Evolutionary conservation across 768 basidiomycete genomes (phyloP).

Genomic region (Calocybe indica): DNA sequence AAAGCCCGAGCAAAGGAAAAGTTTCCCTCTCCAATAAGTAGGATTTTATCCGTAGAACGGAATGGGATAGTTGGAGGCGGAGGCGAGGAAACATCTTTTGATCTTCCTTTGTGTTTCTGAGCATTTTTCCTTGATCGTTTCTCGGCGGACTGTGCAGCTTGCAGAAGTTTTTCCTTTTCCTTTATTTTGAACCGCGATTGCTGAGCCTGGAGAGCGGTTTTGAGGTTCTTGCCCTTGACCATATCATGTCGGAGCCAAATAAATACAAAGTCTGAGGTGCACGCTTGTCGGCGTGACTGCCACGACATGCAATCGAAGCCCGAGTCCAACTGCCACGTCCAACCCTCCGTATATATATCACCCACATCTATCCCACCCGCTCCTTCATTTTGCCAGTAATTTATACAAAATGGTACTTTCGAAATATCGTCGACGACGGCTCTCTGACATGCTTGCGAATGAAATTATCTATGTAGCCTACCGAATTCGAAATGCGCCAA

Average conservation of each 20-base stretch:
- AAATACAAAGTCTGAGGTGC: neutral
- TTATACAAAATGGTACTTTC: constrained; percentile 22
- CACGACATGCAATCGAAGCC: neutral
- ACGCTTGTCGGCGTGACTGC: neutral
- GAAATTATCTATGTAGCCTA: constrained; percentile 42
- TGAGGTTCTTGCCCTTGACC: constrained; percentile 56
- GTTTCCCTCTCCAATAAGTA: constrained; percentile 90
- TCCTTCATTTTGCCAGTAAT: constrained; percentile 8
- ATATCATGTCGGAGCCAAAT: constrained; percentile 14
- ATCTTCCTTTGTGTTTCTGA: constrained; percentile 29
- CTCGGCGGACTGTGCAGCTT: constrained; percentile 48
- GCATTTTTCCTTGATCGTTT: constrained; percentile 34
- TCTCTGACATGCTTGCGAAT: neutral
- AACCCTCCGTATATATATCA: constrained; percentile 1
- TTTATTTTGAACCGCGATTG: constrained; percentile 62
- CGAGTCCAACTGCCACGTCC: constrained; percentile 15
- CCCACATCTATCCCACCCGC: neutral
- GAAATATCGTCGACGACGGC: neutral
- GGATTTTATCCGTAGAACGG: constrained; percentile 54
- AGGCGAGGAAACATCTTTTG: constrained; percentile 19
- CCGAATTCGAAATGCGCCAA: constrained; percentile 76
- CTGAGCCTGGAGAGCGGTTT: constrained; percentile 63
- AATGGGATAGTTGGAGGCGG: constrained; percentile 59
- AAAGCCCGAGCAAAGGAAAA: constrained; percentile 88
- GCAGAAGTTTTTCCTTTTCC: constrained; percentile 33